Conservation (phyloP, 805 yeast genomes). For the Zygotorulaspora danielsina region DNA sequence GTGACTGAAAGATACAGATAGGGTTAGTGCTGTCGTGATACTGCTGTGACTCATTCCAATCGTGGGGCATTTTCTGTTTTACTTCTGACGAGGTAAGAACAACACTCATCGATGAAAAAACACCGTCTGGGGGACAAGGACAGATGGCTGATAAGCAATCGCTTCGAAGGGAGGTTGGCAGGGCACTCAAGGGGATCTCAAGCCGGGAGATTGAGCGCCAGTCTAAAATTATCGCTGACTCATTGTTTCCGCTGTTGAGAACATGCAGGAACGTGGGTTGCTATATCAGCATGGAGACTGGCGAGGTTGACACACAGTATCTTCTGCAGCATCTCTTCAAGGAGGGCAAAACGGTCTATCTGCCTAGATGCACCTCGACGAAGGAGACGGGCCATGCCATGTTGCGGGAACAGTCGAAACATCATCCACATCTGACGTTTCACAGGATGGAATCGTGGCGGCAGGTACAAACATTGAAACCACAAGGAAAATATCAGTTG, state of each 20-base stretch:
- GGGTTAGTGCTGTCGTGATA: too few relatives aligned
- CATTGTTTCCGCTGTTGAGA: slow-evolving; percentile 16
- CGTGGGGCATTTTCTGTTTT: too few relatives aligned
- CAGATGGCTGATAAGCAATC: slow-evolving; percentile 17
- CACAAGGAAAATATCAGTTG: slow-evolving; percentile 64
- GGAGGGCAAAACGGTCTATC: slow-evolving; percentile 47
- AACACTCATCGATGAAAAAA: too few relatives aligned
- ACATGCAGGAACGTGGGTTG: slow-evolving; percentile 46
- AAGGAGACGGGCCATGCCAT: slow-evolving; percentile 30
- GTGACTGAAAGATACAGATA: too few relatives aligned
- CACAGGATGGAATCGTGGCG: slow-evolving; percentile 42
- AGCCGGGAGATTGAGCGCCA: slow-evolving; percentile 24
- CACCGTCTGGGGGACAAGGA: too few relatives aligned
- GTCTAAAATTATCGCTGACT: slow-evolving; percentile 22
- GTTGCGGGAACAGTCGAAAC: slow-evolving; percentile 15
- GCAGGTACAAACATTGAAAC: slow-evolving; percentile 47
- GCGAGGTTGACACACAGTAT: slow-evolving; percentile 60
- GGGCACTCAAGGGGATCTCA: slow-evolving; percentile 16
- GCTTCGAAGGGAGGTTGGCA: slow-evolving; percentile 23
- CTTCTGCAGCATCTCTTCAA: slow-evolving; percentile 52
- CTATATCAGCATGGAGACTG: slow-evolving; percentile 70
- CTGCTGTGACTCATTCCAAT: too few relatives aligned
- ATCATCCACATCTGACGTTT: slow-evolving; percentile 52
- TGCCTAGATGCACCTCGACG: slow-evolving; percentile 51
- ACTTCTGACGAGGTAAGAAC: too few relatives aligned